Base-by-base conservation (phyloP, 176 grass and related monocot species). In the Lolium multiflorum region DNA sequence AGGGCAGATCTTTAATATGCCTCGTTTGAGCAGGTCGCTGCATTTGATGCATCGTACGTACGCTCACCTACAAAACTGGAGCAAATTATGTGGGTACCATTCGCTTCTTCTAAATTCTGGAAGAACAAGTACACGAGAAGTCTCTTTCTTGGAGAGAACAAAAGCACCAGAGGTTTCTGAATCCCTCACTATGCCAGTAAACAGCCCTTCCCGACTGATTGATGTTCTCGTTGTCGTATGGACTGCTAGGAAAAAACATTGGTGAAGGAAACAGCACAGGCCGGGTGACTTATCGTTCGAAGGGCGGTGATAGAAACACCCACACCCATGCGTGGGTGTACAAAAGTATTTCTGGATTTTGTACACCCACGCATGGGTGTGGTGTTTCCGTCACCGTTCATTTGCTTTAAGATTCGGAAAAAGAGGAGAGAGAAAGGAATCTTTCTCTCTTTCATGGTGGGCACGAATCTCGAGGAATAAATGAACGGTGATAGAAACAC, bases 131-230 rank as follows among this genome's bases (percentile, higher is more conserved):
- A 37, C 46, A 26, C 24, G 0, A 71, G 51, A 41, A 41, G 39
- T 73, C 68, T 5, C 67, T 31, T 74, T 48, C 54, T 31, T 28
- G 3, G 26, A 5, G 20, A 24, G 10, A 58, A 43, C 9, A 11
- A 64, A 63, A 48, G n/a, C 1, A 18, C 21, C 18, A 22, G 57
- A 74, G 8, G 48, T 18, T 85, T 81, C 68, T 67, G 68, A 74
- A 56, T 75, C 21, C 48, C 57, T 17, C 48, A 56, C 82, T 84
- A 37, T 89, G 31, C 56, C 9, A 17, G 41, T 6, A 89, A 21
- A 7, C 5, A 9, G 6, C 56, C 24, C 9, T 82, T 57, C 50
- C 54, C n/a, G 9, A n/a, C 0, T 84, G 17, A n/a, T 49, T 20
- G 43, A 18, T 17, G 15, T 9, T 1, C 11, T 31, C 0, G 24